Percentiles rank a stretch among this genome's conserved stretches.
phyloP scores from a whole-genome alignment of 1,284 basidiomycete genomes.

The Kwoniella shivajii region DNA sequence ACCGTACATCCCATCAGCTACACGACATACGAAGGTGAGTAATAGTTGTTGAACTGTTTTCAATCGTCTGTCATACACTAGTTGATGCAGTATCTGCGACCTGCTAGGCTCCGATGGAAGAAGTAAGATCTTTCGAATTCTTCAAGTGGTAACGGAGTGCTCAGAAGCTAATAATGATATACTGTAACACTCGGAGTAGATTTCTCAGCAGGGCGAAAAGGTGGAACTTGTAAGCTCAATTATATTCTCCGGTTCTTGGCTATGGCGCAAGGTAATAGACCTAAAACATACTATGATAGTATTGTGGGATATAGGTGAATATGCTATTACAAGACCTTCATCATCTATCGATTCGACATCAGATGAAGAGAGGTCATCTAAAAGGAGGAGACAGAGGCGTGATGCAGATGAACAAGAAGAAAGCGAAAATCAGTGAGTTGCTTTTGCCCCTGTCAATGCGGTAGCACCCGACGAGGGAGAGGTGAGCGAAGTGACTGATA shows the following conservation, averaged over 20 bases:
- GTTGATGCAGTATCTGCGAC: background rate
- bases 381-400: slow-evolving; percentile 12
- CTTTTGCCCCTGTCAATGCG: background rate
- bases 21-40: slow-evolving; percentile 36
- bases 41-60: background rate
- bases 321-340: slow-evolving; percentile 27
- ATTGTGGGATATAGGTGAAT: slow-evolving; percentile 46
- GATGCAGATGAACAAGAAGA: slow-evolving; percentile 1
- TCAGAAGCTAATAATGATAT: background rate
- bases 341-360: slow-evolving; percentile 24
- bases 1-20: slow-evolving; percentile 42
- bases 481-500: background rate
- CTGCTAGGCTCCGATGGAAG: slow-evolving; percentile 24
- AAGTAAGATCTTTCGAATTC: slow-evolving; percentile 13
- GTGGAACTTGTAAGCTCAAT: slow-evolving; percentile 34
- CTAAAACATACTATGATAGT: slow-evolving; percentile 18
- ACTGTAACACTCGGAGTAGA: slow-evolving; percentile 12
- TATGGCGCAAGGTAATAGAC: background rate
- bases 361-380: slow-evolving; percentile 19
- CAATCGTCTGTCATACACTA: background rate
- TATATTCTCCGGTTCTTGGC: background rate
- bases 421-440: slow-evolving; percentile 24
- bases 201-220: slow-evolving; percentile 26
- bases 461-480: background rate
- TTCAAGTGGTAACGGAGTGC: background rate